Evolutionary conservation across 2,329 filamentous ascomycete species (phyloP), one percentile per base, ranked within the genome.

Genomic region (Hypoxylon sp.): DNA sequence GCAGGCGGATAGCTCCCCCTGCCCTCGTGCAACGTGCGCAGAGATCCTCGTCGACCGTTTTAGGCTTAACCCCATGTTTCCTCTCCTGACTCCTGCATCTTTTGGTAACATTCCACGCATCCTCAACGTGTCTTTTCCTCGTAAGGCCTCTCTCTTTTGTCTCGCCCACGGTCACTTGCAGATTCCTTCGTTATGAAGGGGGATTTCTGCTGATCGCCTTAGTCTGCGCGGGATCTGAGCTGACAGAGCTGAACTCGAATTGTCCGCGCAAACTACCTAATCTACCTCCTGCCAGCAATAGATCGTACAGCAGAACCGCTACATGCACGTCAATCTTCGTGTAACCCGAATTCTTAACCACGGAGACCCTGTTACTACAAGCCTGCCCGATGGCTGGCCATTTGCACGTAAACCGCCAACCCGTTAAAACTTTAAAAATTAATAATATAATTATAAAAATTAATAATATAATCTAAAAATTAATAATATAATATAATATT

Each of bases 1-100:
- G 63, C 51, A 45, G 52, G 46, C 65, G 62, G 68, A 63, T 68
- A 70, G 63, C 60, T 64, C 56, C 65, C 61, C 57, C 36, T 50
- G 48, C 21, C 41, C 41, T 56, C 53, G 41, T 65, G 63, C 63
- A 63, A 67, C 63, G 60, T 67, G 53, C 63, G 41, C 48, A 45
- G 61, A 63, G 67, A 63, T 67, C 56, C 59, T 61, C 46, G 43
- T 53, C 57, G 56, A 46, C 63, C 61, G 49, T 30, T 68, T 64
- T 63, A 28, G 62, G 64, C 61, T 48, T 63, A 57, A 63, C 49
- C 61, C 64, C 60, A 34, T 57, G 51, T 53, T 56, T 55, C 53
- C 46, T 71, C 68, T 71, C 68, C 68, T 71, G 68, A 71, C 65
- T 71, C 68, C 68, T 71, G 65, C 65, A 63, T 60, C 49, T 43